Conservation (phyloP, 1,284 basidiomycete genomes). For the Pulchroboletus neoregius region DNA sequence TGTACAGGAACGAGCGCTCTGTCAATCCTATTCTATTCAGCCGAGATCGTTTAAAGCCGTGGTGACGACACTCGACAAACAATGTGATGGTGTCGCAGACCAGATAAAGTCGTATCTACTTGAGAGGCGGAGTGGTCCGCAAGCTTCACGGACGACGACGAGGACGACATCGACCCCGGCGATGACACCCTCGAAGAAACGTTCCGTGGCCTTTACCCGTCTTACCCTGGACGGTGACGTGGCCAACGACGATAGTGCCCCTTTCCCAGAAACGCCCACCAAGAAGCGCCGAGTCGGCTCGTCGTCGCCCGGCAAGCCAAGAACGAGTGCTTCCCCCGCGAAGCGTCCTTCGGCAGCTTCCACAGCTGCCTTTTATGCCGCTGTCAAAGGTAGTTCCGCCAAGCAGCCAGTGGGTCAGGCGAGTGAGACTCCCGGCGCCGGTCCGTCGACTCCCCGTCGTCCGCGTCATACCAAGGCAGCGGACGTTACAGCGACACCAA, state of each 20-base stretch:
- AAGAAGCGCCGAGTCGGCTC: conserved; percentile 27
- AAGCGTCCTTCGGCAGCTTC: conserved; percentile 10
- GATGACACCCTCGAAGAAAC: conserved; percentile 25
- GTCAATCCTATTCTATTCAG: conserved; percentile 18
- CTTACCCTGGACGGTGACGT: neutral
- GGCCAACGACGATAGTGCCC: neutral
- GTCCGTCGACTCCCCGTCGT: conserved; percentile 29
- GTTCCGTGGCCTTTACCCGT: conserved; percentile 16
- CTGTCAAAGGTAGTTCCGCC: conserved; percentile 13
- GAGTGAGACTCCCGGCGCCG: conserved; percentile 3
- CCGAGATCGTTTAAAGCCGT: conserved; percentile 22
- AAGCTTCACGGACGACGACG: neutral
- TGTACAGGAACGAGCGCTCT: conserved; percentile 20
- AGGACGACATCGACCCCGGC: neutral
- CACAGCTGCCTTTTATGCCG: conserved; percentile 22
- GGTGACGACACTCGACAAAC: conserved; percentile 20
- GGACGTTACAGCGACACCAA: neutral
- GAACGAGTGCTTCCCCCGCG: conserved; percentile 3
- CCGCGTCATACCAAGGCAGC: neutral
- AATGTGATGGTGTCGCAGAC: conserved; percentile 28
- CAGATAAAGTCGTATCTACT: conserved; percentile 20
- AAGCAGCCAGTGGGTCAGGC: neutral
- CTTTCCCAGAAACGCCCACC: conserved; percentile 29
- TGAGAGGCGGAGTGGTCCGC: neutral
- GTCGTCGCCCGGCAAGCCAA: conserved; percentile 13